Evolutionary conservation across 306 rosid genomes (phyloP).

Genomic region (Ormosia emarginata): DNA sequence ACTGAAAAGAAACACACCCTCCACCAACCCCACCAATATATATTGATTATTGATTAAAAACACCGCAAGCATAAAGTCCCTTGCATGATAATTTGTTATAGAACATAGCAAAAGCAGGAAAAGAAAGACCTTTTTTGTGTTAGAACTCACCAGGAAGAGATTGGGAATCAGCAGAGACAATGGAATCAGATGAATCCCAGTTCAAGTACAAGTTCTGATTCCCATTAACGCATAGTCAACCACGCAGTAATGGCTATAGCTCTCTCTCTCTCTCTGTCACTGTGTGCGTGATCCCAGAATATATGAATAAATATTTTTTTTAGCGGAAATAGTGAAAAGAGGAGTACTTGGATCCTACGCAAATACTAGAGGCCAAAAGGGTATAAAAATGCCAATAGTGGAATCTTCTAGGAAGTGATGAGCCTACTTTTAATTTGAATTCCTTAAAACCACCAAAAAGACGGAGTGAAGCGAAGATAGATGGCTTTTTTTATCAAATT

Average conservation of each 20-base stretch:
- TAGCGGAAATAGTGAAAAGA: constrained; percentile 29
- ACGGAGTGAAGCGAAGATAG: background rate
- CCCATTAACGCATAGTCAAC: constrained; percentile 48
- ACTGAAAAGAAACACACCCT: background rate
- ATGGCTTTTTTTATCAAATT: too few species aligned
- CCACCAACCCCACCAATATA: constrained; percentile 26
- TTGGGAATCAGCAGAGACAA: constrained; percentile 32
- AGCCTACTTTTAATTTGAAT: background rate
- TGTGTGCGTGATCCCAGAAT: background rate
- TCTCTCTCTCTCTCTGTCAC: background rate
- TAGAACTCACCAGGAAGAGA: constrained; percentile 46
- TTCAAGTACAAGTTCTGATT: constrained; percentile 45
- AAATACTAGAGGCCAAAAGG: constrained; percentile 39
- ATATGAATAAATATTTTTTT: background rate
- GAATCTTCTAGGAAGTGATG: constrained; percentile 29
- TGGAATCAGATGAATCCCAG: constrained; percentile 46
- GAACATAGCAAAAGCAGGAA: constrained; percentile 13
- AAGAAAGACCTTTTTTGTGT: background rate
- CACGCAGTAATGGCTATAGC: constrained; percentile 15
- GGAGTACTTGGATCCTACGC: constrained; percentile 61
- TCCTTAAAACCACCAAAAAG: constrained; percentile 28
- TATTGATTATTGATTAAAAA: constrained; percentile 29
- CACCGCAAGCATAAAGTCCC: constrained; percentile 23
- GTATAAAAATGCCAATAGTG: constrained; percentile 24
- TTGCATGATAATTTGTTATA: constrained; percentile 9